phyloP scores from a whole-genome alignment of 345 rosid species.

The Lepidium aucheri region DNA sequence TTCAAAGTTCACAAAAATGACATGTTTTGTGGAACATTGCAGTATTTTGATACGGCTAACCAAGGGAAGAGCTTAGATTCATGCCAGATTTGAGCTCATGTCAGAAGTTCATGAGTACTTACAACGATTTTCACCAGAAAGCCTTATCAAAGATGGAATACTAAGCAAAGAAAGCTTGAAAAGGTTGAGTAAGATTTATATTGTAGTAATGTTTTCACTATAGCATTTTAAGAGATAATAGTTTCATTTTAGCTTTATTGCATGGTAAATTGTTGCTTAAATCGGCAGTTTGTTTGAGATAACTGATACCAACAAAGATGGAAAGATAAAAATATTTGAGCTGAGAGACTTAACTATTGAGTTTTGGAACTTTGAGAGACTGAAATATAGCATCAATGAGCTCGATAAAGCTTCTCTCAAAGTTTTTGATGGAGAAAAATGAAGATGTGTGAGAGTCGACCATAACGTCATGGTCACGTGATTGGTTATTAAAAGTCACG shows the following conservation, averaged over 20 bases:
- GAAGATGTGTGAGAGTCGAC: no score
- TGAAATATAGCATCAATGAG: slow-evolving; percentile 3
- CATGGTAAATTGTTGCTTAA: background rate
- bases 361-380: slow-evolving; percentile 7
- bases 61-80: slow-evolving; percentile 19
- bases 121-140: slow-evolving; percentile 7
- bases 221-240: background rate
- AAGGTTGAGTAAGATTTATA: background rate
- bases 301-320: slow-evolving; percentile 3
- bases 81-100: slow-evolving; percentile 15
- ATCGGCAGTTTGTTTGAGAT: slow-evolving; percentile 3
- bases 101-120: slow-evolving; percentile 17
- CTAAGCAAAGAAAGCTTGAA: slow-evolving; percentile 18
- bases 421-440: background rate
- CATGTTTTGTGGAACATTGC: background rate
- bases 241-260: background rate
- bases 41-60: slow-evolving; percentile 10
- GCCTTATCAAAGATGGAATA: background rate
- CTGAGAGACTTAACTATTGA: background rate
- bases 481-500: no score
- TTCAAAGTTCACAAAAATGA: background rate
- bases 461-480: no score
- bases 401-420: background rate
- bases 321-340: slow-evolving; percentile 6
- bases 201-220: background rate